These are phyloP conservation scores for Daldinia bambusicola DNA, from an alignment of 495 filamentous ascomycete species.

Conservation along the genomic window DNA sequence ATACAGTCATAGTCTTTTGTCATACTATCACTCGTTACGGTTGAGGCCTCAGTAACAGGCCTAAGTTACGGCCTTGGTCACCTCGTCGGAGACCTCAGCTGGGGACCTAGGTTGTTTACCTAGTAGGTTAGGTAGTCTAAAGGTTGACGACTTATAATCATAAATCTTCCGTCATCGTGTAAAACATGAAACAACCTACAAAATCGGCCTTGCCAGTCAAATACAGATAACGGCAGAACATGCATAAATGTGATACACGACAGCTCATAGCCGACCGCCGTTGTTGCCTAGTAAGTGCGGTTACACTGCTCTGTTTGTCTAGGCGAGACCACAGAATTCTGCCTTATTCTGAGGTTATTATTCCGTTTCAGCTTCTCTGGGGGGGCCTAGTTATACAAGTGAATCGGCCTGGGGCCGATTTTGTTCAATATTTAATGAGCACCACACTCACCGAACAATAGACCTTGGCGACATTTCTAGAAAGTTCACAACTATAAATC, in stretches of 20 bases:
- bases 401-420: not conserved
- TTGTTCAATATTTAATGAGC: not conserved
- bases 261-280: not conserved
- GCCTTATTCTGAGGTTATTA: not conserved
- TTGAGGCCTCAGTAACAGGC: not conserved
- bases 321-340: not conserved
- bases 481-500: not conserved
- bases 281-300: not conserved
- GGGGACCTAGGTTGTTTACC: not conserved
- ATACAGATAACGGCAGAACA: not conserved
- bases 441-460: not conserved
- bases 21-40: not conserved
- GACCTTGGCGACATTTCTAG: not conserved
- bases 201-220: not conserved
- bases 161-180: not conserved
- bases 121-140: not conserved
- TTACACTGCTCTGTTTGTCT: not conserved
- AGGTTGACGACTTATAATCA: not conserved
- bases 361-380: not conserved
- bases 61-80: not conserved
- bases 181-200: not conserved
- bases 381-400: not conserved
- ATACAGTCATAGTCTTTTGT: not conserved
- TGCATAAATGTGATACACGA: conserved; percentile 4
- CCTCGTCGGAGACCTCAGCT: not conserved